Conservation (phyloP, 352 stramenopile species). For the Pelagophyceae sp. region DNA sequence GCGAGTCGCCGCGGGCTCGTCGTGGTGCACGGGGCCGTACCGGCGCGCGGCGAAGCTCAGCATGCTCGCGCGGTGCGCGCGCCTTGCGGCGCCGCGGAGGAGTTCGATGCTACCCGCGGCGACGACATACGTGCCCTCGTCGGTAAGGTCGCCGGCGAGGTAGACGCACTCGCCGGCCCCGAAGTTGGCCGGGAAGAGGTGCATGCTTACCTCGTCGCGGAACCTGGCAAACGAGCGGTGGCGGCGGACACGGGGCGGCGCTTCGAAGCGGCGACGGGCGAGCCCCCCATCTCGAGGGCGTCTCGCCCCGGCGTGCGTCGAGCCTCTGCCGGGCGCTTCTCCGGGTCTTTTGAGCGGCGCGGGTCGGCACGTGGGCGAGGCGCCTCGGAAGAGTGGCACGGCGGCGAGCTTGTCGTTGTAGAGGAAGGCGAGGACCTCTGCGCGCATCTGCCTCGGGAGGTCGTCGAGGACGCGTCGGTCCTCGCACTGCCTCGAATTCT, state of each 20-base stretch:
- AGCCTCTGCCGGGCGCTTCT: too few species aligned
- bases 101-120: neutral
- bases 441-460: neutral
- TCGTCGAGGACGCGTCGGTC: neutral
- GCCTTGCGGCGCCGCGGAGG: neutral
- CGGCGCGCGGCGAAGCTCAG: neutral
- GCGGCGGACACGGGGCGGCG: too few species aligned
- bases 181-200: neutral
- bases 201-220: neutral
- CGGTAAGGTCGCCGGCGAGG: neutral
- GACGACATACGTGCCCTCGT: neutral
- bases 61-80: neutral
- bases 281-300: too few species aligned
- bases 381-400: neutral
- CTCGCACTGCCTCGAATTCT: slow-evolving; percentile 1
- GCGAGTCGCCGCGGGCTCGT: neutral
- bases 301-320: too few species aligned
- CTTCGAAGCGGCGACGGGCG: too few species aligned
- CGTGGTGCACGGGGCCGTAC: neutral
- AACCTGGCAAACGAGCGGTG: too few species aligned
- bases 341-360: too few species aligned
- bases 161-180: neutral
- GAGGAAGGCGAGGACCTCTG: neutral
- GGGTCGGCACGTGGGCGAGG: too few species aligned
- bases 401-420: neutral